A percentile compares a stretch with the other conserved stretches of the same genome.
These are phyloP conservation scores for Trypanosoma vivax DNA, from an alignment of 208 protist species.

Conservation along the genomic window DNA sequence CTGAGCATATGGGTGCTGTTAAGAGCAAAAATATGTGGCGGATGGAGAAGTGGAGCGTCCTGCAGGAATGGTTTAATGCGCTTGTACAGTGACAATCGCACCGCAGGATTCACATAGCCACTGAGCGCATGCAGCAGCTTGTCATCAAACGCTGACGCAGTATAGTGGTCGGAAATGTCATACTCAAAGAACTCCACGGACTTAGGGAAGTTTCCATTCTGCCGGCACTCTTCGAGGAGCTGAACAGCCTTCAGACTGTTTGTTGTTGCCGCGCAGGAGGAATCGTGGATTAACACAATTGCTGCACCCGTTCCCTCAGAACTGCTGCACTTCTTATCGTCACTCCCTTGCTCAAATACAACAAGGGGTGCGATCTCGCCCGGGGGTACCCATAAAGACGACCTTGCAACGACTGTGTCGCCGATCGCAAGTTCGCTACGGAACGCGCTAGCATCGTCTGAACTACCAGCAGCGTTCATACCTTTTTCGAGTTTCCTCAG, in stretches of 20 bases:
- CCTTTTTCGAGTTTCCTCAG: neutral
- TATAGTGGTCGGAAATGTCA: slow-evolving; percentile 11
- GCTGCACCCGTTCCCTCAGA: neutral
- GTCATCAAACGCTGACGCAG: neutral
- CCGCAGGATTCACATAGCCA: neutral
- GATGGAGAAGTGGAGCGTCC: slow-evolving; percentile 5
- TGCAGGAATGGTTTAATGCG: slow-evolving; percentile 15
- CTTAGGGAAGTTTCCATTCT: neutral
- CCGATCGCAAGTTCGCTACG: slow-evolving; percentile 1
- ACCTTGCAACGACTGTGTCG: slow-evolving; percentile 1
- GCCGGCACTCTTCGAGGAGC: slow-evolving; percentile 16
- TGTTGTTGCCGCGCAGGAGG: slow-evolving; percentile 30
- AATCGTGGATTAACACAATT: slow-evolving; percentile 30
- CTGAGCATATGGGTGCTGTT: slow-evolving; percentile 29
- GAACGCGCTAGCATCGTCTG: neutral
- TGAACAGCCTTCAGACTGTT: slow-evolving; percentile 38
- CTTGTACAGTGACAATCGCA: neutral
- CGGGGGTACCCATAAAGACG: slow-evolving; percentile 21
- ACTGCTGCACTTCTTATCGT: neutral
- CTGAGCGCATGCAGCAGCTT: neutral
- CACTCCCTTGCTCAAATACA: slow-evolving; percentile 10
- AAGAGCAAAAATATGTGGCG: slow-evolving; percentile 31
- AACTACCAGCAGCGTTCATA: neutral
- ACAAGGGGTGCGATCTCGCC: slow-evolving; percentile 10
- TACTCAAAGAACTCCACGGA: slow-evolving; percentile 10